Percentiles rank a stretch among this genome's conserved stretches.
Conservation (phyloP, 1,139 yeast species). For the Pneumocystis wakefieldiae region DNA sequence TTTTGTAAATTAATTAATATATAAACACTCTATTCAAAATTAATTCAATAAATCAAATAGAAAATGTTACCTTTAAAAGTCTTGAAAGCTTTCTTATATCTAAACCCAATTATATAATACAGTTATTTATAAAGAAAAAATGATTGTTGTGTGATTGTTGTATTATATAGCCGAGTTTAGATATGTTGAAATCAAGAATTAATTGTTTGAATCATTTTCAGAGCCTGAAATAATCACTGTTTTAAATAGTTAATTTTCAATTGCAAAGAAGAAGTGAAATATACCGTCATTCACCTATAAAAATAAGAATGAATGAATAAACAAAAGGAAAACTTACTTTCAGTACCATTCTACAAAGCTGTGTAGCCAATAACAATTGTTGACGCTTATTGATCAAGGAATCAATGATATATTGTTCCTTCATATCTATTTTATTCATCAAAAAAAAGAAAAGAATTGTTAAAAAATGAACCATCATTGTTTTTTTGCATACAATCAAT, state of each 20-base stretch:
- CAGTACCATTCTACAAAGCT: conserved; percentile 90
- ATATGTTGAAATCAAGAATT: neutral
- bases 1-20: too few species aligned
- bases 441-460: neutral
- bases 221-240: neutral
- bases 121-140: too few species aligned
- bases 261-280: neutral
- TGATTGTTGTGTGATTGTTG: too few species aligned
- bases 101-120: too few species aligned
- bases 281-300: neutral
- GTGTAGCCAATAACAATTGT: conserved; percentile 88
- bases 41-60: too few species aligned
- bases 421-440: conserved; percentile 46
- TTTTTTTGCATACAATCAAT: conserved; percentile 89
- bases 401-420: conserved; percentile 84
- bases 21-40: too few species aligned
- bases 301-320: neutral
- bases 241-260: neutral
- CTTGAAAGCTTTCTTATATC: too few species aligned
- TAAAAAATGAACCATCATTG: conserved; percentile 25
- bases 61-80: too few species aligned
- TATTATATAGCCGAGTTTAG: too few species aligned
- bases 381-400: conserved; percentile 95
- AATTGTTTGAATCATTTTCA: neutral
- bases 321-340: conserved; percentile 37